Evolutionary conservation across 2,329 filamentous ascomycete species (phyloP).

Genomic region (Ophiostoma novo-ulmi): DNA sequence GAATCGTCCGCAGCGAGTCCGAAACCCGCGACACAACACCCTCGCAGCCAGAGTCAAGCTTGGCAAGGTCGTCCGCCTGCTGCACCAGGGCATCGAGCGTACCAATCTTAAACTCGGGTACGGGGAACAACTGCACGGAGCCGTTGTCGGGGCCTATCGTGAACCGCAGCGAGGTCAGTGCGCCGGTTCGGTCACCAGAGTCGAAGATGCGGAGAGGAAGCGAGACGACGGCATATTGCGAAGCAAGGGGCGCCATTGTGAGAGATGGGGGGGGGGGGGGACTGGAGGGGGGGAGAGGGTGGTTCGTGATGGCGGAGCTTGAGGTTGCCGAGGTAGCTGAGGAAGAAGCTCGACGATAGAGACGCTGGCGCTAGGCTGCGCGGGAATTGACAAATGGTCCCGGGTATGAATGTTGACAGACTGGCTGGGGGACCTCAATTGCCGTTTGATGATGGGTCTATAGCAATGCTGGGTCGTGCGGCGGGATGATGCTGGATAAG

Average conservation of each 20-base stretch:
- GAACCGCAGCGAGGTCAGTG: conserved; percentile 67
- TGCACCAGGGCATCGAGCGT: conserved; percentile 91
- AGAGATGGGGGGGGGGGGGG: conserved; percentile 21
- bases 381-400: not conserved
- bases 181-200: conserved; percentile 73
- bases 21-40: conserved; percentile 81
- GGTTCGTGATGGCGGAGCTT: conserved; percentile 11
- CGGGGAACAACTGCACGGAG: conserved; percentile 67
- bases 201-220: conserved; percentile 83
- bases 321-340: not conserved
- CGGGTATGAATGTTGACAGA: not conserved
- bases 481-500: not conserved
- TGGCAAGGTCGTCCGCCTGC: conserved; percentile 89
- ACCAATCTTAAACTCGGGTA: conserved; percentile 96
- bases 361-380: not conserved
- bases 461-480: not conserved
- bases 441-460: not conserved
- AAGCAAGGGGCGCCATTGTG: conserved; percentile 40
- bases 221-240: conserved; percentile 81
- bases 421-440: not conserved
- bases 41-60: conserved; percentile 76
- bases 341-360: not conserved
- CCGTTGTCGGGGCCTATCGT: conserved; percentile 71
- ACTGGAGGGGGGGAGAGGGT: not conserved
- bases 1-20: conserved; percentile 74